Conservation (phyloP, 129 eudicot genomes). For the Mikania micrantha region DNA sequence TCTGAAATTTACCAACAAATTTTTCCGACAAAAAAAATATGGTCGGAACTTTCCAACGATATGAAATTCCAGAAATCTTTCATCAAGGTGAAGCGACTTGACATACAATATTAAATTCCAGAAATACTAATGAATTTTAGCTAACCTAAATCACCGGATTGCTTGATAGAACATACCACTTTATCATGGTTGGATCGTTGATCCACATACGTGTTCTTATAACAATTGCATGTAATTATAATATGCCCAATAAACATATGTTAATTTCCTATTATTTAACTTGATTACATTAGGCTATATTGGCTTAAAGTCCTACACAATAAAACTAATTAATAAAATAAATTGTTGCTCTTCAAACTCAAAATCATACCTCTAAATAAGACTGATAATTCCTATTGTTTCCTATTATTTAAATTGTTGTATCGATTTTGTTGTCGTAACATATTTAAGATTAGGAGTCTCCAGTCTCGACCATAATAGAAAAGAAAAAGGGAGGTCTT, state of each 20-base stretch:
- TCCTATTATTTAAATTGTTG: no score
- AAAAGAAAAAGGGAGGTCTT: no score
- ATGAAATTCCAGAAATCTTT: no score
- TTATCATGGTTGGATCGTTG: slow-evolving; percentile 96
- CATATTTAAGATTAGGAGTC: slow-evolving; percentile 71
- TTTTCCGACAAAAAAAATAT: no score
- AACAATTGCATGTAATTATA: not conserved
- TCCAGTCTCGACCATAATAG: no score
- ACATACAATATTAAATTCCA: not conserved
- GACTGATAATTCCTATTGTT: slow-evolving; percentile 31
- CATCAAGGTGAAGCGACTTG: no score
- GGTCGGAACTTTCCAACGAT: no score
- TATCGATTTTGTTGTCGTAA: slow-evolving; percentile 85
- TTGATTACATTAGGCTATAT: slow-evolving; percentile 48
- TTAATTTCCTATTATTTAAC: not conserved
- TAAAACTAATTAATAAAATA: slow-evolving; percentile 69
- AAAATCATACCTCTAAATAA: slow-evolving; percentile 33
- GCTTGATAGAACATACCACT: slow-evolving; percentile 73
- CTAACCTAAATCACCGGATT: slow-evolving; percentile 70
- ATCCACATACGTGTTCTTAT: slow-evolving; percentile 58
- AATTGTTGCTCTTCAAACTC: slow-evolving; percentile 68
- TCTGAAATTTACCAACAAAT: no score
- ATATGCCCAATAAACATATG: not conserved
- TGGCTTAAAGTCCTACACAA: slow-evolving; percentile 73
- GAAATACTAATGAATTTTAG: slow-evolving; percentile 80